These are phyloP conservation scores for Neolentinus lepideus DNA, from an alignment of 1,284 basidiomycete species.

Conservation along the genomic window DNA sequence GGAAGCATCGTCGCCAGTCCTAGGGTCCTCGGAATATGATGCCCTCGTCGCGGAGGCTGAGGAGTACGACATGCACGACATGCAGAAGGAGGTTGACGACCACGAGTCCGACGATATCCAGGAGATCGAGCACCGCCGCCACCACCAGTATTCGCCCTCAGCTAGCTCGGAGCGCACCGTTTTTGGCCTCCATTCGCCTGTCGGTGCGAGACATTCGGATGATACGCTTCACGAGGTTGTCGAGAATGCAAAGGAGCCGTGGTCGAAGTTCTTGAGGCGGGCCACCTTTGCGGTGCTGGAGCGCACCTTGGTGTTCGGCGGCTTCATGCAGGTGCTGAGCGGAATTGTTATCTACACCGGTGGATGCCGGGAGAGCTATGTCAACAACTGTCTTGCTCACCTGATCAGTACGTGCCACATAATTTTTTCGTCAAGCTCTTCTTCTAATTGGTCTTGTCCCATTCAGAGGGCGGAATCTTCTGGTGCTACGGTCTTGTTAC, in stretches of 20 bases:
- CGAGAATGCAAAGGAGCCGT: constrained; percentile 7
- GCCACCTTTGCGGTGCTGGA: constrained; percentile 48
- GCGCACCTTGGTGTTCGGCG: constrained; percentile 60
- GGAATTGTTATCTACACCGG: constrained; percentile 80
- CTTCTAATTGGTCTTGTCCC: constrained; percentile 3
- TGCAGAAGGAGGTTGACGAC: constrained; percentile 19
- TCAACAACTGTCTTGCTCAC: constrained; percentile 87
- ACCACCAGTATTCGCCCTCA: constrained; percentile 13
- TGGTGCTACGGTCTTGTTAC: constrained; percentile 87
- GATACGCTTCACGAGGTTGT: constrained; percentile 50
- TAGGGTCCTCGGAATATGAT: constrained; percentile 36
- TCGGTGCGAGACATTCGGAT: constrained; percentile 44
- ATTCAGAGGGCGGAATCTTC: constrained; percentile 79
- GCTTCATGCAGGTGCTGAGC: constrained; percentile 54
- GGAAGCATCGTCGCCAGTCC: constrained; percentile 16
- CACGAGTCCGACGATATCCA: constrained; percentile 11
- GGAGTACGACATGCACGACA: constrained; percentile 36
- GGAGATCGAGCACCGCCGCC: constrained; percentile 1
- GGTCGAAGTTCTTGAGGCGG: constrained; percentile 25
- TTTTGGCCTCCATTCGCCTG: constrained; percentile 24
- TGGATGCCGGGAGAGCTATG: constrained; percentile 68
- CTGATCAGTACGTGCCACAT: constrained; percentile 75
- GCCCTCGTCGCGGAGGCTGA: constrained; percentile 50
- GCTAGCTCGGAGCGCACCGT: constrained; percentile 10
- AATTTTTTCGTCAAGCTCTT: not conserved